A percentile compares a stretch with the other conserved stretches of the same genome.
Evolutionary conservation across 192 early-diverging fungal species (phyloP).

Genomic region (Coemansia sp.): DNA sequence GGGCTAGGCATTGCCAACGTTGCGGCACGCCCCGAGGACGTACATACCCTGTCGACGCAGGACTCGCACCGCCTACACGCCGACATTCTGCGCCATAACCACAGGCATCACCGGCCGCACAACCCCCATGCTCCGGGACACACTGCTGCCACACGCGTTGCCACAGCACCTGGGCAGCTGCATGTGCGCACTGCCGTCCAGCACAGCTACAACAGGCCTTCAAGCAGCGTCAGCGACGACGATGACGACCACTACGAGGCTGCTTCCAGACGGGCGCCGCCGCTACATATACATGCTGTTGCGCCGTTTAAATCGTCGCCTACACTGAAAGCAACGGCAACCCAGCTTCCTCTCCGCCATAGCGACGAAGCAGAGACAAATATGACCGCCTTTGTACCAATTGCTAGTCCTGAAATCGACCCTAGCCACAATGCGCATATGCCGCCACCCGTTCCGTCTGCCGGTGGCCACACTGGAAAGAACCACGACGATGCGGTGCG

Average conservation of each 20-base stretch:
- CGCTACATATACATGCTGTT: background rate
- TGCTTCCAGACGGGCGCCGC: background rate
- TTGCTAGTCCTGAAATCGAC: constrained; percentile 10
- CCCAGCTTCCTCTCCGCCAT: background rate
- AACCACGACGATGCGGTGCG: constrained; percentile 12
- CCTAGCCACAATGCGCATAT: background rate
- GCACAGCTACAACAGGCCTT: background rate
- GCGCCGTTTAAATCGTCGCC: background rate
- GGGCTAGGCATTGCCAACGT: background rate
- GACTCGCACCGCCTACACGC: too few relatives aligned
- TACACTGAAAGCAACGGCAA: background rate
- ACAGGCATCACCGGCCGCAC: background rate
- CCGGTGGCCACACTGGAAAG: background rate
- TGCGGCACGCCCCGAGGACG: too few relatives aligned
- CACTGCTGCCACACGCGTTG: background rate
- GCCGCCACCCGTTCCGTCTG: background rate
- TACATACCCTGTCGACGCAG: too few relatives aligned
- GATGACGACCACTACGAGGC: background rate
- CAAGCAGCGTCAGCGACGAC: background rate
- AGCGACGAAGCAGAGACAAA: background rate
- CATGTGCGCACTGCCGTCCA: background rate
- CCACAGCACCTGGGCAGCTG: background rate
- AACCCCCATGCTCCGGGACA: background rate
- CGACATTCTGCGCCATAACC: too few relatives aligned
- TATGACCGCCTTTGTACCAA: constrained; percentile 16